Percentiles rank a stretch among this genome's conserved stretches.
Evolutionary conservation across 1,139 yeast genomes (phyloP).

Genomic region (Lodderomyces jiufengensis): DNA sequence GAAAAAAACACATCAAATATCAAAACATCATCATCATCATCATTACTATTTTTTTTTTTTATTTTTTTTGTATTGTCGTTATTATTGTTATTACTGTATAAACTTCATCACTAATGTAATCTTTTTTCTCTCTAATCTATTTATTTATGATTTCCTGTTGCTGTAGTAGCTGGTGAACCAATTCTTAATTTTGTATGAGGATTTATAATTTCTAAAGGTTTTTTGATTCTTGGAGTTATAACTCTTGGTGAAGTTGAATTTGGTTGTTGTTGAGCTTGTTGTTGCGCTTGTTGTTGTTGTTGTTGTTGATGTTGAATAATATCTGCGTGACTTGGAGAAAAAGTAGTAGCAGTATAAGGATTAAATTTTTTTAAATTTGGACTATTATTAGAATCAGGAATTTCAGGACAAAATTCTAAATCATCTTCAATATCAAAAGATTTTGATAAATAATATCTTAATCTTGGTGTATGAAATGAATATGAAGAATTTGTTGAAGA

Average conservation of each 20-base stretch:
- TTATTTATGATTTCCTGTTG: too few species aligned
- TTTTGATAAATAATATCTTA: slow-evolving; percentile 49
- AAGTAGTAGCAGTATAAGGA: slow-evolving; percentile 56
- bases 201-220: slow-evolving; percentile 71
- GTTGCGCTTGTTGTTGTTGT: slow-evolving; percentile 11
- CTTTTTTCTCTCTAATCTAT: too few species aligned
- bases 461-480: slow-evolving; percentile 34
- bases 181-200: slow-evolving; percentile 74
- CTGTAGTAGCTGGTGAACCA: slow-evolving; percentile 48
- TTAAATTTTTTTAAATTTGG: slow-evolving; percentile 46
- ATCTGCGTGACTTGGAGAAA: slow-evolving; percentile 36
- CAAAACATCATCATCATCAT: too few species aligned
- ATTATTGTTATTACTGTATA: too few species aligned
- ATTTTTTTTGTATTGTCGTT: too few species aligned
- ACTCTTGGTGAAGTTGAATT: slow-evolving; percentile 31
- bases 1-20: too few species aligned
- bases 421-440: slow-evolving; percentile 66
- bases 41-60: too few species aligned
- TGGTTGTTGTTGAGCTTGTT: too few species aligned
- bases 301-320: slow-evolving; percentile 13
- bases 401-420: slow-evolving; percentile 23
- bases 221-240: slow-evolving; percentile 56
- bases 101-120: too few species aligned
- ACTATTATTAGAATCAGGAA: slow-evolving; percentile 8
- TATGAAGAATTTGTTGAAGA: slow-evolving; percentile 10